Conservation (phyloP, 768 basidiomycete species). For the Mycena galopus region DNA sequence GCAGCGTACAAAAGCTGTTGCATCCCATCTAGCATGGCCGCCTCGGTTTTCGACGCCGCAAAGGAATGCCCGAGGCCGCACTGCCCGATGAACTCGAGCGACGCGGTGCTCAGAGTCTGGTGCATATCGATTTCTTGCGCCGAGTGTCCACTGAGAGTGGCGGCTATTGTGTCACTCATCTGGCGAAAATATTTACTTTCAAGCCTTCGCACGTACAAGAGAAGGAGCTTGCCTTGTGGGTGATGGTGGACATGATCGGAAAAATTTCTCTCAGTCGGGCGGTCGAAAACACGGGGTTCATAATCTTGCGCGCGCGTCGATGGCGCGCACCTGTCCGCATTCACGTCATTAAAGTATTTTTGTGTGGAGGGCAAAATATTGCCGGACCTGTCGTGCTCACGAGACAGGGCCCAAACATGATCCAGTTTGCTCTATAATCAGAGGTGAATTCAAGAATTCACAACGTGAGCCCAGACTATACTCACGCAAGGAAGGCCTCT, state of each 20-base stretch:
- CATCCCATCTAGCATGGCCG: not conserved
- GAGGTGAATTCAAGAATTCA: not conserved
- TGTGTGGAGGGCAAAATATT: not conserved
- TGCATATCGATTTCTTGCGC: not conserved
- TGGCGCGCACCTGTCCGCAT: not conserved
- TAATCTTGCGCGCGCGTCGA: not conserved
- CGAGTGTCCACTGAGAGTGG: too few species aligned
- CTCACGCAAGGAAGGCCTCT: not conserved
- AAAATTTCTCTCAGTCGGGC: not conserved
- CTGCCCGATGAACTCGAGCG: constrained; percentile 4
- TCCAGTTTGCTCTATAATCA: not conserved
- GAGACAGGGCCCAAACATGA: not conserved
- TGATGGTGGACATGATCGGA: not conserved
- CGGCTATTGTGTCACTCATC: too few species aligned
- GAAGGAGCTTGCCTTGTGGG: not conserved
- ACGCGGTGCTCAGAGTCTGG: not conserved
- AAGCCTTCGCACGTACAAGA: not conserved
- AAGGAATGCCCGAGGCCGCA: not conserved
- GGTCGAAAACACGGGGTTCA: not conserved
- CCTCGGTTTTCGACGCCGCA: not conserved
- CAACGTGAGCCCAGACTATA: not conserved
- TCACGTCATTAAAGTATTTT: not conserved
- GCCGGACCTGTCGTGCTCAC: not conserved
- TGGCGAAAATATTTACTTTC: not conserved
- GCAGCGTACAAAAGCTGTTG: not conserved